Percentiles rank a stretch among this genome's conserved stretches.
Conservation (phyloP, 2,329 filamentous ascomycete genomes). For the Pseudogymnoascus sp. region DNA sequence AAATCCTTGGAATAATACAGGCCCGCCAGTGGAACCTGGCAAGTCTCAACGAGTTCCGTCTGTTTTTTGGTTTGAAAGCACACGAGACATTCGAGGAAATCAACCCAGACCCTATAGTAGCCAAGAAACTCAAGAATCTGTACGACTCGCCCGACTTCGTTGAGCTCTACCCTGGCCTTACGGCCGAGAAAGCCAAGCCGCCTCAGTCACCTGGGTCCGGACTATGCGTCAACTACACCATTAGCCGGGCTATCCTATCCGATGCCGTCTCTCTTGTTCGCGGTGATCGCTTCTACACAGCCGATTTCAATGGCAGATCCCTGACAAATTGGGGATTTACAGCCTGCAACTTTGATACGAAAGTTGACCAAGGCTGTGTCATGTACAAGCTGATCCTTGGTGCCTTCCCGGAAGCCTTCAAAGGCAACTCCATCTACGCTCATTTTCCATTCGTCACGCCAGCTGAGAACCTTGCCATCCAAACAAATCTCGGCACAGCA, state of each 20-base stretch:
- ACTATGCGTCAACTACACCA: conserved; percentile 44
- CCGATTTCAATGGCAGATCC: conserved; percentile 46
- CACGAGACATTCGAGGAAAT: conserved; percentile 77
- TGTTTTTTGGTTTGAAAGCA: conserved; percentile 69
- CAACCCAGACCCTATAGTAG: conserved; percentile 66
- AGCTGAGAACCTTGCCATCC: conserved; percentile 61
- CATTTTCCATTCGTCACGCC: conserved; percentile 51
- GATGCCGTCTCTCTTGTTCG: conserved; percentile 53
- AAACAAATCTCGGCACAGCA: conserved; percentile 58
- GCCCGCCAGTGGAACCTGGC: conserved; percentile 69
- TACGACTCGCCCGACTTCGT: conserved; percentile 53
- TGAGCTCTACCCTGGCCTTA: conserved; percentile 61
- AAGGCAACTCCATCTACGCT: conserved; percentile 68
- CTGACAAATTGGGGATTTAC: conserved; percentile 73
- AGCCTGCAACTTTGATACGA: conserved; percentile 63
- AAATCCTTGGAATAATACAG: conserved; percentile 74
- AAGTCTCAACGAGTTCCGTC: conserved; percentile 71
- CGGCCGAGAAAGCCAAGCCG: conserved; percentile 50
- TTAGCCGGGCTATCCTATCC: conserved; percentile 48
- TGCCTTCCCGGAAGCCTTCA: conserved; percentile 75
- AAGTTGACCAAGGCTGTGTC: conserved; percentile 70
- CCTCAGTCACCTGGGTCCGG: conserved; percentile 44
- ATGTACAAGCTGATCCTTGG: conserved; percentile 78
- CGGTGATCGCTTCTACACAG: conserved; percentile 49
- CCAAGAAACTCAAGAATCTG: conserved; percentile 55